Conservation (phyloP, 1,284 basidiomycete genomes). For the Farysia itapuensis region DNA sequence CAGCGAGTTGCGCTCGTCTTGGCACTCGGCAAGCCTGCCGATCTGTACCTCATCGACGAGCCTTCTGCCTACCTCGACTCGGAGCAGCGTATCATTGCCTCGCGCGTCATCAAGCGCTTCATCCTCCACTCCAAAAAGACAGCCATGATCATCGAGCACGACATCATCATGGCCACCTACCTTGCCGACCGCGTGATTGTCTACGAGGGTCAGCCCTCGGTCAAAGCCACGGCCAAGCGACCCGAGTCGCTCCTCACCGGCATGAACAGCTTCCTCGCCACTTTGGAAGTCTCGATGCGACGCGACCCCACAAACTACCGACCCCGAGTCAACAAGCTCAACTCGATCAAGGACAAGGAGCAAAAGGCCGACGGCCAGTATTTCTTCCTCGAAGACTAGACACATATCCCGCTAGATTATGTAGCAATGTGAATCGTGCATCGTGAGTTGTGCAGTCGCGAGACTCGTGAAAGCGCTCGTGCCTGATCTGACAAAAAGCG, state of each 20-base stretch:
- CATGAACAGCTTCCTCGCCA: conserved; percentile 59
- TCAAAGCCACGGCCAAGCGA: conserved; percentile 52
- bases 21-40: conserved; percentile 58
- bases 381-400: conserved; percentile 58
- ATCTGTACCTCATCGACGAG: conserved; percentile 60
- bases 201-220: conserved; percentile 57
- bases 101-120: conserved; percentile 59
- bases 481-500: conserved; percentile 1
- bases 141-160: conserved; percentile 60
- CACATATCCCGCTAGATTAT: no score
- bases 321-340: conserved; percentile 59
- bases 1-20: conserved; percentile 58
- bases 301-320: conserved; percentile 58
- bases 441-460: no score
- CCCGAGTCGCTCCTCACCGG: conserved; percentile 57
- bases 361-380: conserved; percentile 57
- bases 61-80: conserved; percentile 59
- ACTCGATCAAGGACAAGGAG: conserved; percentile 60
- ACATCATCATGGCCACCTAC: conserved; percentile 59
- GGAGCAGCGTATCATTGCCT: conserved; percentile 60
- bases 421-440: no score
- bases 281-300: conserved; percentile 57
- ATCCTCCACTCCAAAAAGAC: conserved; percentile 60
- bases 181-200: conserved; percentile 58
- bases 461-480: no score